These are phyloP conservation scores for Dentipellis fragilis DNA, from an alignment of 768 basidiomycete species.

Conservation along the genomic window DNA sequence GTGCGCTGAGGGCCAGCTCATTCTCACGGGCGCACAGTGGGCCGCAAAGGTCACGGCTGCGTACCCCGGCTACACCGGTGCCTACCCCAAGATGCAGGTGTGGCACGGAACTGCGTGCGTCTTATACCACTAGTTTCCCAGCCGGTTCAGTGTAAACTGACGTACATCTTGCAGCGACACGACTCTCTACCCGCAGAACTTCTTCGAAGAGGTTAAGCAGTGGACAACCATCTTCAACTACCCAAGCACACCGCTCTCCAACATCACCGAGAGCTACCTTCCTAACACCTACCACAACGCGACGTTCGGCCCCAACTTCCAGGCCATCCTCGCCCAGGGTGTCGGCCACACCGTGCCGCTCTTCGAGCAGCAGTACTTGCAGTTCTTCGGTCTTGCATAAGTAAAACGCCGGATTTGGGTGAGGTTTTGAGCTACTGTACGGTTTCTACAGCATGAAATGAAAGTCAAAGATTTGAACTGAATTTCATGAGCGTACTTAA, in stretches of 20 bases:
- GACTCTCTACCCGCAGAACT: conserved; percentile 40
- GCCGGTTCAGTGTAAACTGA: not conserved
- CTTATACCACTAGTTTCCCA: not conserved
- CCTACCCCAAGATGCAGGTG: conserved; percentile 39
- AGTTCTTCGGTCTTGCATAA: no score
- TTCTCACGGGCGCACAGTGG: not conserved
- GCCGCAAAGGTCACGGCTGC: conserved; percentile 28
- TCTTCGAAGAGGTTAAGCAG: conserved; percentile 40
- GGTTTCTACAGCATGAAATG: no score
- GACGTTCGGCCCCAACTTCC: conserved; percentile 38
- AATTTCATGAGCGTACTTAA: no score
- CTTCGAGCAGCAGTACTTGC: no score
- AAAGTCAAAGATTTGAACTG: no score
- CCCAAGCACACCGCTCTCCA: conserved; percentile 27
- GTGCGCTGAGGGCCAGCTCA: conserved; percentile 21
- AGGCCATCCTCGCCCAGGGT: conserved; percentile 36
- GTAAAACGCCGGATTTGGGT: no score
- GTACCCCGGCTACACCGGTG: conserved; percentile 43
- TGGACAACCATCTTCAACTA: conserved; percentile 48
- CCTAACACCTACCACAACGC: conserved; percentile 39
- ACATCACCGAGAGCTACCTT: conserved; percentile 26
- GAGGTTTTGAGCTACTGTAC: no score
- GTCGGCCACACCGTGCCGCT: conserved; percentile 42
- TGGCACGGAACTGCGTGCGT: conserved; percentile 41
- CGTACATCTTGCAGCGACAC: conserved; percentile 27